Base-by-base conservation (phyloP, 2,329 filamentous ascomycete species). In the Teratosphaeria viscida region DNA sequence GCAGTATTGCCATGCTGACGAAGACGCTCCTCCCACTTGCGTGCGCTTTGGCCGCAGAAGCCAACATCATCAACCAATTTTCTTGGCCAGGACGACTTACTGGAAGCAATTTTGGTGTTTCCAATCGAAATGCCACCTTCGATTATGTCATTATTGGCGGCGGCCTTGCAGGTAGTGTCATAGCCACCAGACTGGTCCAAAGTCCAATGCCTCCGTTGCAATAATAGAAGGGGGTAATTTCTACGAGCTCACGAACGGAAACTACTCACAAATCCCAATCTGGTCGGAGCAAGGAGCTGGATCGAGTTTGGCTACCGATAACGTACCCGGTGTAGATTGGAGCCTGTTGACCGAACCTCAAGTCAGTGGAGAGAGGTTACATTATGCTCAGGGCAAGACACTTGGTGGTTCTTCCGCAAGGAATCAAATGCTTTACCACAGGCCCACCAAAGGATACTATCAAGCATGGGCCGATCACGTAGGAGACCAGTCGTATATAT, bases 391-490 rank as follows among this genome's bases (percentile, higher is more conserved):
- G 54, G 66, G 65, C 12, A 68, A 65, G 56, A 55, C 37, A n/a
- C 52, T 69, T 5, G 66, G 65, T 35, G 67, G 67, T 16, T 64
- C 60, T 29, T 66, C 63, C 8, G 66, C 64, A 10, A 59, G 63
- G 12, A 68, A 68, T 54, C 64, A 64, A 37, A 63, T 61, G 57
- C 59, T 60, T 32, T 67, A 65, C 43, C 63, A 67, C 12, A 59
- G 70, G 29, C 64, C 67, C 1, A 70, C 71, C 6, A 57, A 60
- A 4, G 71, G 63, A 12, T 67, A 65, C 29, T 67, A 71, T 62
- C 61, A 71, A 55, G 60, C 52, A 37, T 74, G 72, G 56, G 47
- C 47, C 26, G 49, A 58, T 39, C 27, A 58, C 12, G 56, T 58
- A 19, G 56, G 56, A 4, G 56, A 58, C 32, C 26, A 53, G 26